These are phyloP conservation scores for Trichoderma orchidacearum DNA, from an alignment of 495 filamentous ascomycete genomes.

Conservation along the genomic window DNA sequence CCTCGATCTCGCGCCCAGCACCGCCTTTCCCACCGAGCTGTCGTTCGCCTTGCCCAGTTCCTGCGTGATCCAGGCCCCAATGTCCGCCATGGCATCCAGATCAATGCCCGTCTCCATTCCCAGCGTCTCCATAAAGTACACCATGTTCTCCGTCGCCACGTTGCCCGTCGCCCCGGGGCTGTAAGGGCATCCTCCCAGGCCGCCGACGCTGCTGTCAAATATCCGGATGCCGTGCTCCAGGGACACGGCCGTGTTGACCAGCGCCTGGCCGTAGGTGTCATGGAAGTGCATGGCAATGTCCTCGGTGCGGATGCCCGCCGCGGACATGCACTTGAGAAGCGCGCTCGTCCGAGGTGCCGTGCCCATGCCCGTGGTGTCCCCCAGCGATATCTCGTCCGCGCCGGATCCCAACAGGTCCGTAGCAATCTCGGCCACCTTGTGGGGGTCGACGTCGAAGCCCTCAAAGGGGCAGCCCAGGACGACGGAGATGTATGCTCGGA, in stretches of 20 bases:
- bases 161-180: constrained; percentile 92
- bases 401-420: constrained; percentile 83
- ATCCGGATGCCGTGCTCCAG: constrained; percentile 79
- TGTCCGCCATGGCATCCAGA: constrained; percentile 63
- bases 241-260: constrained; percentile 78
- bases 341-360: constrained; percentile 68
- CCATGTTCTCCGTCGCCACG: constrained; percentile 84
- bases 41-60: constrained; percentile 69
- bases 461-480: constrained; percentile 92
- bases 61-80: constrained; percentile 79
- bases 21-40: constrained; percentile 66
- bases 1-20: constrained; percentile 39
- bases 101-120: constrained; percentile 83
- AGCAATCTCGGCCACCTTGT: constrained; percentile 71
- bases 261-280: constrained; percentile 89
- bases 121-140: constrained; percentile 77
- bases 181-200: constrained; percentile 88
- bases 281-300: constrained; percentile 92
- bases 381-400: constrained; percentile 84
- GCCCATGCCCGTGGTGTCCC: constrained; percentile 95
- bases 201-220: constrained; percentile 83
- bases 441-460: constrained; percentile 65
- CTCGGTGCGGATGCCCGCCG: constrained; percentile 62
- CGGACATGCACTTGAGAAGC: constrained; percentile 54
- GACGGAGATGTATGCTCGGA: constrained; percentile 90